Conservation (phyloP, 345 rosid genomes). For the Melastoma malabathricum region DNA sequence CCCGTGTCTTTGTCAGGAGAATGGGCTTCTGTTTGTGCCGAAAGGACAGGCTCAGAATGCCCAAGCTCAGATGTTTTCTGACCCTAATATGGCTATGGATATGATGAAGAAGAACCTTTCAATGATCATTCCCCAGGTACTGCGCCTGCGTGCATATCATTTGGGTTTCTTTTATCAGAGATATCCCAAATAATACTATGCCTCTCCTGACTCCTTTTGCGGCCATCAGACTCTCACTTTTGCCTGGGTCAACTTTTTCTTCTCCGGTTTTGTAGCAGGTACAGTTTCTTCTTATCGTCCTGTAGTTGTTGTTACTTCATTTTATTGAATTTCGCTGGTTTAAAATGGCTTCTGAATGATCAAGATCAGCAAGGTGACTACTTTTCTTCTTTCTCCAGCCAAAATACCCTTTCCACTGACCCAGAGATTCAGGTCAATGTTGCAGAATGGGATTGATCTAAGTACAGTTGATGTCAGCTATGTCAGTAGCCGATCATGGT, state of each 20-base stretch:
- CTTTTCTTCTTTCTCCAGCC: slow-evolving; percentile 30
- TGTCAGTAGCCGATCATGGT: slow-evolving; percentile 98
- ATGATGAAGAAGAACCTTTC: slow-evolving; percentile 99
- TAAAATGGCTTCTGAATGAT: too few relatives aligned
- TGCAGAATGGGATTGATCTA: slow-evolving; percentile 98
- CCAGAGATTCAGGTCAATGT: slow-evolving; percentile 94
- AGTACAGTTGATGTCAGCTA: slow-evolving; percentile 99
- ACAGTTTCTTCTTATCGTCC: slow-evolving; percentile 4
- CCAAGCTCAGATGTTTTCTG: slow-evolving; percentile 98
- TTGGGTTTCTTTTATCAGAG: background rate
- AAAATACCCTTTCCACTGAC: slow-evolving; percentile 97
- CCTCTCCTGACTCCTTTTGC: slow-evolving; percentile 9
- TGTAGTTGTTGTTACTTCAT: background rate
- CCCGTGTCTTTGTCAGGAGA: slow-evolving; percentile 43
- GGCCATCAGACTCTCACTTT: slow-evolving; percentile 78
- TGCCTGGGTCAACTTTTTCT: slow-evolving; percentile 99
- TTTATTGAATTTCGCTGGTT: too few relatives aligned
- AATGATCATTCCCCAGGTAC: slow-evolving; percentile 96
- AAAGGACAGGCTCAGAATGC: slow-evolving; percentile 71
- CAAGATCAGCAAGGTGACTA: background rate
- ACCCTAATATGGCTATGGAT: slow-evolving; percentile 99
- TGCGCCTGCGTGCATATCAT: background rate
- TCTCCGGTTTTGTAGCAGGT: slow-evolving; percentile 99
- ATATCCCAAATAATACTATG: slow-evolving; percentile 7
- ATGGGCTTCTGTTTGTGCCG: slow-evolving; percentile 79